phyloP scores from a whole-genome alignment of 345 rosid genomes.

The Turritis glabra region DNA sequence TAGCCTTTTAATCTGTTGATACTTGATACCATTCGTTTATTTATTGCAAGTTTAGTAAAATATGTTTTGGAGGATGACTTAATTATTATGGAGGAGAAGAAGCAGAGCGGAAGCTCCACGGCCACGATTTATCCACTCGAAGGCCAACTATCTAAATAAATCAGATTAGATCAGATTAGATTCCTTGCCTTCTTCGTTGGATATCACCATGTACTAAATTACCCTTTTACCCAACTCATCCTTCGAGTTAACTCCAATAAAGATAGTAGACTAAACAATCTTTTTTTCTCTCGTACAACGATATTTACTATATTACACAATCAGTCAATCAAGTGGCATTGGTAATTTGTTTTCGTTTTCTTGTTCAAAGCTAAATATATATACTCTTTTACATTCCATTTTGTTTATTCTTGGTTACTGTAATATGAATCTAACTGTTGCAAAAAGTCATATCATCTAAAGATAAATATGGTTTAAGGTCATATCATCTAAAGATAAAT shows the following conservation, averaged over 20 bases:
- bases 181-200: neutral
- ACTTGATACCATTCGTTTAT: too few species aligned
- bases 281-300: neutral
- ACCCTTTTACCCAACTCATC: constrained; percentile 14
- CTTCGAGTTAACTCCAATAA: neutral
- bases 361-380: neutral
- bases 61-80: neutral
- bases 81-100: constrained; percentile 9
- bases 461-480: neutral
- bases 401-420: neutral
- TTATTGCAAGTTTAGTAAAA: neutral
- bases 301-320: neutral
- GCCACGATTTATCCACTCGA: constrained; percentile 36
- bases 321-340: neutral
- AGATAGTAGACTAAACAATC: neutral
- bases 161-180: constrained; percentile 9
- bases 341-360: neutral
- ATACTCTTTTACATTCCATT: neutral
- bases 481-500: too few species aligned
- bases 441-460: neutral
- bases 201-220: constrained; percentile 8
- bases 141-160: constrained; percentile 23
- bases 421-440: neutral
- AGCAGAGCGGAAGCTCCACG: constrained; percentile 23
- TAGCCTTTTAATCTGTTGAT: too few species aligned